Evolutionary conservation across 306 rosid genomes (phyloP).

Genomic region (Malus sylvestris): DNA sequence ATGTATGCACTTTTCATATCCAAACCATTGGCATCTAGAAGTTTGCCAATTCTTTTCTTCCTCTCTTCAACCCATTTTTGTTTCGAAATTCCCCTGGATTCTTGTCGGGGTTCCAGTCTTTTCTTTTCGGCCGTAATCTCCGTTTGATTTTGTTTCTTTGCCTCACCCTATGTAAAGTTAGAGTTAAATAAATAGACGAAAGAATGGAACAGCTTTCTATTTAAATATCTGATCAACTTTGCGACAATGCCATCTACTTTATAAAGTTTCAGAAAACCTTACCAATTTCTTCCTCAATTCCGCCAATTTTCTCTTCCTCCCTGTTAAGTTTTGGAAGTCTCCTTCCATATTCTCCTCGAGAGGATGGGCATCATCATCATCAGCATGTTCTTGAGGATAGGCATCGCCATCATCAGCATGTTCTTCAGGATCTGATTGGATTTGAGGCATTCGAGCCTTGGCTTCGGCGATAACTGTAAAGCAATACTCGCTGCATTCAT

Average conservation of each 20-base stretch:
- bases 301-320: slow-evolving; percentile 76
- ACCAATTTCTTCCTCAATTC: slow-evolving; percentile 89
- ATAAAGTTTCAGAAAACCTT: slow-evolving; percentile 6
- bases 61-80: slow-evolving; percentile 97
- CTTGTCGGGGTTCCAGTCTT: slow-evolving; percentile 87
- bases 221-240: not conserved
- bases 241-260: not conserved
- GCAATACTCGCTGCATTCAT: slow-evolving; percentile 85
- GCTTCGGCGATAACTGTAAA: slow-evolving; percentile 67
- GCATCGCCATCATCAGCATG: slow-evolving; percentile 14
- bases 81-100: slow-evolving; percentile 90
- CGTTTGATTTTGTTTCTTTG: slow-evolving; percentile 77
- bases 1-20: slow-evolving; percentile 78
- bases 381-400: slow-evolving; percentile 16
- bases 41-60: slow-evolving; percentile 87
- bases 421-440: slow-evolving; percentile 39
- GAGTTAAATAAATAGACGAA: not conserved
- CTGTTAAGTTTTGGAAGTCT: slow-evolving; percentile 29
- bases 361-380: slow-evolving; percentile 9
- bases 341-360: slow-evolving; percentile 16
- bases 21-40: slow-evolving; percentile 90
- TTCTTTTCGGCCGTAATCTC: slow-evolving; percentile 90
- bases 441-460: slow-evolving; percentile 39
- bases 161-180: slow-evolving; percentile 51
- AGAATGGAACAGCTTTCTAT: not conserved